Evolutionary conservation across 495 filamentous ascomycete species (phyloP).

Genomic region (Trichoderma asperelloides): DNA sequence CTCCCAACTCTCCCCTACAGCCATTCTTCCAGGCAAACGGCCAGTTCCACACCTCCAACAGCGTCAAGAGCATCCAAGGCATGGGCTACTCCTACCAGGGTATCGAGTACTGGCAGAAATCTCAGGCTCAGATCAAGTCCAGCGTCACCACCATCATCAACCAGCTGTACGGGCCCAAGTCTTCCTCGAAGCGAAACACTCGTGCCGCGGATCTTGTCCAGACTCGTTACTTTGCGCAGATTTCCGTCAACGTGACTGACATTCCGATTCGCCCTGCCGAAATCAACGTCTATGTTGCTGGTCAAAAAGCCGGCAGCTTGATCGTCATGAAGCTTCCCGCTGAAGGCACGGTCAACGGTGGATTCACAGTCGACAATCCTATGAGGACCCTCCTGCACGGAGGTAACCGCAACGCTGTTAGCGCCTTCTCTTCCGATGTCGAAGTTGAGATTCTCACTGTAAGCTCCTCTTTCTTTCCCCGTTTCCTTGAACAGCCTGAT

Average conservation of each 20-base stretch:
- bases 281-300: constrained; percentile 6
- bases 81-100: constrained; percentile 28
- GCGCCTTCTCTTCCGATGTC: neutral
- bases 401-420: neutral
- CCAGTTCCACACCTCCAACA: constrained; percentile 17
- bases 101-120: constrained; percentile 8
- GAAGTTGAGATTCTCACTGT: neutral
- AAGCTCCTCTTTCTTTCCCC: neutral
- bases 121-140: constrained; percentile 5
- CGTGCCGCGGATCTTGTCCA: neutral
- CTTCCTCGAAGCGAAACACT: neutral
- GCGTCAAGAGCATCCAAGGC: constrained; percentile 11
- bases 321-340: constrained; percentile 4
- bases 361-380: neutral
- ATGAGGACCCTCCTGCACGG: neutral
- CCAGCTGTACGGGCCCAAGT: constrained; percentile 13
- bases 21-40: constrained; percentile 19
- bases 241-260: constrained; percentile 4
- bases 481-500: neutral
- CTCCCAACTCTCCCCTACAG: constrained; percentile 16
- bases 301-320: constrained; percentile 5
- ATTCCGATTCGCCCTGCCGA: neutral
- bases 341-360: neutral
- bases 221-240: constrained; percentile 7
- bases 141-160: constrained; percentile 14